Conservation (phyloP, 2,329 filamentous ascomycete genomes). For the Aspergillus vadensis region DNA sequence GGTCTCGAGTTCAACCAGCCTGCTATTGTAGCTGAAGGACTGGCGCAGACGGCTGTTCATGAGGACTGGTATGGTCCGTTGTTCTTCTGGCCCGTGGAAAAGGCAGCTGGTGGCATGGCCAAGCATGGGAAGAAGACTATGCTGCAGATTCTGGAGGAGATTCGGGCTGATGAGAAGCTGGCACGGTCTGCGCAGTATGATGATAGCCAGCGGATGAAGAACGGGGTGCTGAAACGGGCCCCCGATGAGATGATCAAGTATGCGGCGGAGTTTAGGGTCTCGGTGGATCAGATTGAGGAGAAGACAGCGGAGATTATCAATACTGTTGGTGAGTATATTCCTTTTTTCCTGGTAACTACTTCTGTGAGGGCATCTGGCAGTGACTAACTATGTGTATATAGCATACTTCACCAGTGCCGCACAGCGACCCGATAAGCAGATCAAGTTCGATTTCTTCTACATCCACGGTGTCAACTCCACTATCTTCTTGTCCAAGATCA, state of each 20-base stretch:
- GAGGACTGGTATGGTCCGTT: slow-evolving; percentile 53
- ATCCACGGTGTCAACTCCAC: slow-evolving; percentile 77
- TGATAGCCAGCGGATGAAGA: slow-evolving; percentile 65
- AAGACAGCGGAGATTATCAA: slow-evolving; percentile 72
- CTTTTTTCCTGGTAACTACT: too few species aligned
- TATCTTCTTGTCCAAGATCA: slow-evolving; percentile 71
- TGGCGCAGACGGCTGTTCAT: slow-evolving; percentile 77
- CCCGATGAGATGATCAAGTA: slow-evolving; percentile 64
- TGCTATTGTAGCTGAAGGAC: slow-evolving; percentile 74
- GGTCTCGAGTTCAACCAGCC: slow-evolving; percentile 81
- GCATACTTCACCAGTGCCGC: slow-evolving; percentile 64
- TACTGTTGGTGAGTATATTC: slow-evolving; percentile 48
- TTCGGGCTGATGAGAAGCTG: slow-evolving; percentile 60
- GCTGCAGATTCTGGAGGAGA: slow-evolving; percentile 62
- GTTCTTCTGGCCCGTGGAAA: slow-evolving; percentile 52
- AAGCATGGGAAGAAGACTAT: slow-evolving; percentile 47
- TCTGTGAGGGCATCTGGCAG: too few species aligned
- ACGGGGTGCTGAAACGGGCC: slow-evolving; percentile 68
- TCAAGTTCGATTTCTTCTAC: slow-evolving; percentile 80
- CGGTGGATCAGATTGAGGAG: slow-evolving; percentile 58
- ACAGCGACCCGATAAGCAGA: slow-evolving; percentile 62
- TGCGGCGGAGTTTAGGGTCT: slow-evolving; percentile 61
- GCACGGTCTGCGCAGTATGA: slow-evolving; percentile 52
- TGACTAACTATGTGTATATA: slow-evolving; percentile 8
- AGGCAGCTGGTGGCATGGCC: slow-evolving; percentile 35